Conservation (phyloP, 768 basidiomycete genomes). For the Boletellus sp. region DNA sequence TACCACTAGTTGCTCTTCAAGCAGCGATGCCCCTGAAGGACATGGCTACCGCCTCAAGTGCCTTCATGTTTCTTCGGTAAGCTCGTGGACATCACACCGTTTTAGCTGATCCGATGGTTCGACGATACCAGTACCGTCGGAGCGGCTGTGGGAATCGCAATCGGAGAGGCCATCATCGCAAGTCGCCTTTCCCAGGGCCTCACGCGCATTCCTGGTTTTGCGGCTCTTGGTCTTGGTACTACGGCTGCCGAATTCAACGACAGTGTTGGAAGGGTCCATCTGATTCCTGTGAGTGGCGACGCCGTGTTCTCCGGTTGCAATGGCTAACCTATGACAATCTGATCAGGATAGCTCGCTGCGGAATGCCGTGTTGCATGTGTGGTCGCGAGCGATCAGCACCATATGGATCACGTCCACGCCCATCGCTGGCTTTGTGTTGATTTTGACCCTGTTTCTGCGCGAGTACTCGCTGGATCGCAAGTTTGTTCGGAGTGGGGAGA, state of each 20-base stretch:
- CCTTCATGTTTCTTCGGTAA: conserved; percentile 67
- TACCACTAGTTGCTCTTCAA: conserved; percentile 70
- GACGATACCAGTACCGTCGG: conserved; percentile 52
- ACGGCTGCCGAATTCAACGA: conserved; percentile 43
- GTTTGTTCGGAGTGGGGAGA: too few relatives aligned
- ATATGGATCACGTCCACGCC: too few relatives aligned
- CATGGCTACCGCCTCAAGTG: conserved; percentile 78
- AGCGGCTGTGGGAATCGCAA: conserved; percentile 70
- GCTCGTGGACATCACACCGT: not conserved
- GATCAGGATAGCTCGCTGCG: conserved; percentile 48
- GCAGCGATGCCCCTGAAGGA: conserved; percentile 86
- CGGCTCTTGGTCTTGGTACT: conserved; percentile 31
- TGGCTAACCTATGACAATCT: not conserved
- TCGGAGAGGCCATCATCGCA: conserved; percentile 69
- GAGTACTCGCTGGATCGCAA: too few relatives aligned
- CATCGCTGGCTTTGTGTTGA: too few relatives aligned
- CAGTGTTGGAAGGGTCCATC: conserved; percentile 37
- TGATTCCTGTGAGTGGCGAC: conserved; percentile 8
- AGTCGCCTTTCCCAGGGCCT: conserved; percentile 44
- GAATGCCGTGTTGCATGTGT: conserved; percentile 54
- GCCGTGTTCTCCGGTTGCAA: too few relatives aligned
- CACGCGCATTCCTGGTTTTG: conserved; percentile 30
- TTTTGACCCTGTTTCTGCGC: too few relatives aligned
- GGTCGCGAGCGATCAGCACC: conserved; percentile 60
- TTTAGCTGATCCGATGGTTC: conserved; percentile 4